A percentile compares a stretch with the other conserved stretches of the same genome.
Evolutionary conservation across 2,329 filamentous ascomycete genomes (phyloP).

Genomic region (Arthrobotrys entomopaga): DNA sequence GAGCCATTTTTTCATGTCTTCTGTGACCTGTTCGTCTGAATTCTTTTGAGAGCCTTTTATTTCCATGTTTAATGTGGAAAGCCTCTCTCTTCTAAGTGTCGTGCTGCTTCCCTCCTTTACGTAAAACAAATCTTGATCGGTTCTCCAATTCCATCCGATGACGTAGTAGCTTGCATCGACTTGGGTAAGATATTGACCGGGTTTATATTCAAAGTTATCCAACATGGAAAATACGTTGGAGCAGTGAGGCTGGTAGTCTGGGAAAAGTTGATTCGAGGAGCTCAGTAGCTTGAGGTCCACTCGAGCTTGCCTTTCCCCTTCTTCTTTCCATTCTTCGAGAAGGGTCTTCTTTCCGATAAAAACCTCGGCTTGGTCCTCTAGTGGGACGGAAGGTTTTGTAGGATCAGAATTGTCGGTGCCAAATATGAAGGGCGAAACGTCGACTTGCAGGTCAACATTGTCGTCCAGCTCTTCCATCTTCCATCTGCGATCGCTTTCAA

Average conservation of each 20-base stretch:
- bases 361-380: conserved; percentile 63
- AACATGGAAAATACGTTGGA: conserved; percentile 63
- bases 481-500: conserved; percentile 62
- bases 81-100: conserved; percentile 25
- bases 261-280: conserved; percentile 62
- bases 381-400: conserved; percentile 43
- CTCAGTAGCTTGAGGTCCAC: conserved; percentile 54
- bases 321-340: conserved; percentile 54
- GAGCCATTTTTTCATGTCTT: conserved; percentile 21
- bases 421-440: conserved; percentile 63
- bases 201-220: conserved; percentile 62
- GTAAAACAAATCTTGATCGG: conserved; percentile 56
- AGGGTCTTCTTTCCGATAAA: conserved; percentile 62
- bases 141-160: conserved; percentile 62
- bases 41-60: too few species aligned
- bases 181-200: conserved; percentile 4
- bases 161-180: conserved; percentile 63
- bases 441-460: conserved; percentile 62
- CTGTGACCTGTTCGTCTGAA: conserved; percentile 56
- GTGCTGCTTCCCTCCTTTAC: conserved; percentile 35
- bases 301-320: neutral
- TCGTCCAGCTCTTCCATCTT: conserved; percentile 60
- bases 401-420: conserved; percentile 39
- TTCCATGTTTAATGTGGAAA: neutral
- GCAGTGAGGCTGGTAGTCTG: conserved; percentile 63